A percentile compares a stretch with the other conserved stretches of the same genome.
phyloP scores from a whole-genome alignment of 371 early-diverging fungal genomes.

The Mucor velutinosus region DNA sequence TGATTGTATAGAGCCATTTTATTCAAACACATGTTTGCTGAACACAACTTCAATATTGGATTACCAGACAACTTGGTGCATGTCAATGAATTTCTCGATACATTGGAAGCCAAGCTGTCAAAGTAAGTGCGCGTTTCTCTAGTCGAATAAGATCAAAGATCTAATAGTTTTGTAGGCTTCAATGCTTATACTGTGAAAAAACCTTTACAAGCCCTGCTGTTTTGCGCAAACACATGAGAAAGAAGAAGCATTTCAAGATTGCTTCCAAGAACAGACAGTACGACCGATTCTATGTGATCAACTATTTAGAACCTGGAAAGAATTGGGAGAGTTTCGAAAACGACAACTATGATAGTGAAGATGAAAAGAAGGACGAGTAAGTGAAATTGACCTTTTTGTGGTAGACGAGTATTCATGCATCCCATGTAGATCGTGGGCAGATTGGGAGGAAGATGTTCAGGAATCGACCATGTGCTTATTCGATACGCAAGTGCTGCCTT shows the following conservation, averaged over 20 bases:
- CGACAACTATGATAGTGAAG: conserved; percentile 80
- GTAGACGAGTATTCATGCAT: not conserved
- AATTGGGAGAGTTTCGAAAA: conserved; percentile 89
- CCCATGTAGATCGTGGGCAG: conserved; percentile 65
- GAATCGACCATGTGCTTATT: conserved; percentile 78
- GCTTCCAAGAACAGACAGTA: conserved; percentile 87
- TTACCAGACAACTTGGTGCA: conserved; percentile 90
- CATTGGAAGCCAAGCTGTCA: conserved; percentile 77
- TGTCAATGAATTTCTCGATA: conserved; percentile 82
- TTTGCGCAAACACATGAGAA: conserved; percentile 96
- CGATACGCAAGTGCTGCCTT: conserved; percentile 63
- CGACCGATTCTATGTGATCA: conserved; percentile 95
- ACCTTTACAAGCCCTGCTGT: conserved; percentile 86
- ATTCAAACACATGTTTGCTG: conserved; percentile 90
- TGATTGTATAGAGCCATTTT: conserved; percentile 47
- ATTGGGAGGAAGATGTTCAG: conserved; percentile 79
- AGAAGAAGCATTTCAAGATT: conserved; percentile 98
- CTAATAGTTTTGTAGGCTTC: conserved; percentile 48
- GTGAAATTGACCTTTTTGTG: not conserved
- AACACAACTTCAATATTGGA: conserved; percentile 95
- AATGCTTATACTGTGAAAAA: conserved; percentile 96
- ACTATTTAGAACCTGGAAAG: conserved; percentile 90
- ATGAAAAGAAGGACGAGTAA: conserved; percentile 68
- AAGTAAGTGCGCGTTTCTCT: conserved; percentile 37
- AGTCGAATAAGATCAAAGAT: not conserved